Conservation (phyloP, 768 basidiomycete species). For the Macrolepiota albuminosa region DNA sequence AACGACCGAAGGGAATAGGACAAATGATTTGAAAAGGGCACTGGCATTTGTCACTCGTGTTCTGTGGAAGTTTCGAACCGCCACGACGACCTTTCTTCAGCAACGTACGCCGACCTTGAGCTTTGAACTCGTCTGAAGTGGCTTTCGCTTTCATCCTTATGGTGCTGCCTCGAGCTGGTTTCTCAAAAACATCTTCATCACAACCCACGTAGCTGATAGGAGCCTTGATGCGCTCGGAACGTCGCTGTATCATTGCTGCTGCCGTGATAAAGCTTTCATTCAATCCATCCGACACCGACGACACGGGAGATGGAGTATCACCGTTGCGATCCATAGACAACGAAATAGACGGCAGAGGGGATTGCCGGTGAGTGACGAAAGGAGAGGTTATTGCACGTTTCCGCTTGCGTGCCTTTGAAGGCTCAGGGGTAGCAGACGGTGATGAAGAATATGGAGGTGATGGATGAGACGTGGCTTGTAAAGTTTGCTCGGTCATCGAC, state of each 20-base stretch:
- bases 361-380: not conserved
- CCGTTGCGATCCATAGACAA: not conserved
- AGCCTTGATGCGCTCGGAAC: constrained; percentile 1
- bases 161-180: not conserved
- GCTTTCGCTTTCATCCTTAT: not conserved
- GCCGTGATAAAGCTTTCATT: not conserved
- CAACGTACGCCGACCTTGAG: not conserved
- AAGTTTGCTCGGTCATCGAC: not conserved
- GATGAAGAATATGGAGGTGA: not conserved
- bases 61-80: not conserved
- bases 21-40: constrained; percentile 4
- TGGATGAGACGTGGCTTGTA: not conserved
- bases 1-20: not conserved
- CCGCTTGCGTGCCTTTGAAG: not conserved
- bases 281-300: not conserved
- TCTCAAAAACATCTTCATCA: constrained; percentile 1
- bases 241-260: not conserved
- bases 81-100: not conserved
- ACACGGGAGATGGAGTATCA: not conserved
- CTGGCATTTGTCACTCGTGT: not conserved
- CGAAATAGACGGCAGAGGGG: not conserved
- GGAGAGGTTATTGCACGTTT: not conserved
- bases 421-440: not conserved
- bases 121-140: not conserved
- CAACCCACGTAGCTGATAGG: constrained; percentile 2